Base-by-base conservation (phyloP, 2,329 filamentous ascomycete species). In the Colletotrichum liriopes region DNA sequence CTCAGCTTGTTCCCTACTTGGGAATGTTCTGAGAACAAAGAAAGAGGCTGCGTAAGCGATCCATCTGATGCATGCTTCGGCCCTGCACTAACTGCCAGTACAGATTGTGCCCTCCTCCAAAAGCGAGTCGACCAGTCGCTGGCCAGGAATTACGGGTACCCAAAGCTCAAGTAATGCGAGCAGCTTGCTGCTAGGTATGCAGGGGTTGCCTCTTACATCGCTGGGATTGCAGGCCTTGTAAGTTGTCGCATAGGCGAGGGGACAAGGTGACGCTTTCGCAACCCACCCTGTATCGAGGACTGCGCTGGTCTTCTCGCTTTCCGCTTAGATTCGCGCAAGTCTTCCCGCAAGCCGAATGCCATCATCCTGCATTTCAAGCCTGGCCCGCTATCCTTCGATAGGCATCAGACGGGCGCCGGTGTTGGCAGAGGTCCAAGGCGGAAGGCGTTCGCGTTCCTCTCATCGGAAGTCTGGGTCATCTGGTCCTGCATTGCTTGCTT, bases 61-160 rank as follows among this genome's bases (percentile, higher is more conserved):
- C 55, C 56, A 67, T 45, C 35, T n/a, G 41, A 67, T 67, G 68
- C 64, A 71, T 47, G 68, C 64, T 56, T 71, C 68, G 68, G 68
- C 55, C 68, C 56, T 71, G 56, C 56, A 62, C 56, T 41, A 45
- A 43, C 45, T 32, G 43, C 35, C 58, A 62, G 51, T 39, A 32
- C 29, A 11, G 29, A 56, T 45, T 43, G 41, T 54, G 59, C 55
- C 41, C n/a, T 54, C 32, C 45, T 35, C 23, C 26, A 52, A 39
- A 26, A 11, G 41, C 66, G 37, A 68, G 51, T 47, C 65, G 23
- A 68, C 35, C 58, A 56, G 49, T 66, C 43, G 51, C 39, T 37
- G 47, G 51, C 23, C 62, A 58, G 26, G 23, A 26, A 26, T 26
- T 18, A 62, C 51, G 11, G 26, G 20, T 56, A 32, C 49, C 23